Evolutionary conservation across 768 basidiomycete genomes (phyloP).

Genomic region (Lyophyllum semitale): DNA sequence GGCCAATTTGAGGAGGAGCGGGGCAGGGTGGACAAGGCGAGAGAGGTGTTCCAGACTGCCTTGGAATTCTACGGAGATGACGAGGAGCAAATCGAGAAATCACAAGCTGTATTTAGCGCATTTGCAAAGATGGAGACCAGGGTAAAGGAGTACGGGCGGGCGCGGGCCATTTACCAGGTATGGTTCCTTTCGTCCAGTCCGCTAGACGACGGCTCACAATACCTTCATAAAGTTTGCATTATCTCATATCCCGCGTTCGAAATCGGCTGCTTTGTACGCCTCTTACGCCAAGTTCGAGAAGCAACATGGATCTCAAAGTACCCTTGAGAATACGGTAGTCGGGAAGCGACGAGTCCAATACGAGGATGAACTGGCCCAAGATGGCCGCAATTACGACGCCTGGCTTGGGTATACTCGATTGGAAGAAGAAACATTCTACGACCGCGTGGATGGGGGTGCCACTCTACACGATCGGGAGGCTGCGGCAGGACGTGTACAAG

Average conservation of each 20-base stretch:
- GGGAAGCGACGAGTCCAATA: conserved; percentile 99
- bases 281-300: conserved; percentile 98
- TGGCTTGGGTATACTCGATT: conserved; percentile 97
- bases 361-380: conserved; percentile 91
- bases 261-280: conserved; percentile 85
- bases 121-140: conserved; percentile 98
- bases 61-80: conserved; percentile 87
- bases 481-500: conserved; percentile 70
- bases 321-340: conserved; percentile 90
- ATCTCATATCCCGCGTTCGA: conserved; percentile 86
- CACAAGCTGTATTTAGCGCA: conserved; percentile 88
- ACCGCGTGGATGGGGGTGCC: conserved; percentile 73
- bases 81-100: conserved; percentile 92
- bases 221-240: conserved; percentile 75
- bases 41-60: conserved; percentile 89
- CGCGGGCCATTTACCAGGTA: conserved; percentile 96
- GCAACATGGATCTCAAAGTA: conserved; percentile 87
- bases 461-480: conserved; percentile 69
- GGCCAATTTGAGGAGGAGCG: conserved; percentile 87
- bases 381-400: conserved; percentile 92
- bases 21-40: conserved; percentile 68
- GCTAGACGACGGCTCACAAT: background rate
- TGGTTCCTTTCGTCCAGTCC: conserved; percentile 9
- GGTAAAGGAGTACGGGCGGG: conserved; percentile 94
- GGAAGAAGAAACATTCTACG: conserved; percentile 84